Conservation (phyloP, 2,329 filamentous ascomycete species). For the Fusarium verrucosum region DNA sequence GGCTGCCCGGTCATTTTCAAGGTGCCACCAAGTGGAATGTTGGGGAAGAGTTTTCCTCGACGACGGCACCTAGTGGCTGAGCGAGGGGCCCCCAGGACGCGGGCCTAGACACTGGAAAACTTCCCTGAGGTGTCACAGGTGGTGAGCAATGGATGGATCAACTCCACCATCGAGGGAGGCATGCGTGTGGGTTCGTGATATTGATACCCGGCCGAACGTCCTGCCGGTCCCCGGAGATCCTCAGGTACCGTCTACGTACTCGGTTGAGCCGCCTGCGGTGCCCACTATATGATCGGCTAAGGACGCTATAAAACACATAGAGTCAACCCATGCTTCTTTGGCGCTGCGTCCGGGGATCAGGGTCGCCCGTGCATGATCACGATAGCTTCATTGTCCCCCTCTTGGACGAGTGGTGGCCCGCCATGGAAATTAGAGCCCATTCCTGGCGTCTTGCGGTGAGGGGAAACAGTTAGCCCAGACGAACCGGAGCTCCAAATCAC, state of each 20-base stretch:
- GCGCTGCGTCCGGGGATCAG: conserved; percentile 33
- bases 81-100: conserved; percentile 36
- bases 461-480: conserved; percentile 17
- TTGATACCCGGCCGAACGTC: conserved; percentile 36
- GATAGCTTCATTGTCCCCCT: conserved; percentile 39
- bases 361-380: conserved; percentile 43
- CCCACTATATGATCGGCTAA: conserved; percentile 2
- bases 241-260: conserved; percentile 27
- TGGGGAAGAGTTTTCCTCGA: conserved; percentile 45
- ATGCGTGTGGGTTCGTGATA: conserved; percentile 8
- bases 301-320: conserved; percentile 13
- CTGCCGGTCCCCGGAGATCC: conserved; percentile 26
- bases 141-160: conserved; percentile 14
- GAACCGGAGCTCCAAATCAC: conserved; percentile 23
- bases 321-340: conserved; percentile 21
- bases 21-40: conserved; percentile 46
- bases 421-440: conserved; percentile 26
- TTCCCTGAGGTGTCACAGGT: conserved; percentile 21
- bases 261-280: conserved; percentile 12
- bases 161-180: conserved; percentile 23
- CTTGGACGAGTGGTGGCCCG: conserved; percentile 25
- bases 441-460: conserved; percentile 37
- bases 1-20: conserved; percentile 36
- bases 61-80: conserved; percentile 40
- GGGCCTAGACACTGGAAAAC: conserved; percentile 18